phyloP scores from a whole-genome alignment of 768 basidiomycete genomes.

The Butyriboletus loyo region DNA sequence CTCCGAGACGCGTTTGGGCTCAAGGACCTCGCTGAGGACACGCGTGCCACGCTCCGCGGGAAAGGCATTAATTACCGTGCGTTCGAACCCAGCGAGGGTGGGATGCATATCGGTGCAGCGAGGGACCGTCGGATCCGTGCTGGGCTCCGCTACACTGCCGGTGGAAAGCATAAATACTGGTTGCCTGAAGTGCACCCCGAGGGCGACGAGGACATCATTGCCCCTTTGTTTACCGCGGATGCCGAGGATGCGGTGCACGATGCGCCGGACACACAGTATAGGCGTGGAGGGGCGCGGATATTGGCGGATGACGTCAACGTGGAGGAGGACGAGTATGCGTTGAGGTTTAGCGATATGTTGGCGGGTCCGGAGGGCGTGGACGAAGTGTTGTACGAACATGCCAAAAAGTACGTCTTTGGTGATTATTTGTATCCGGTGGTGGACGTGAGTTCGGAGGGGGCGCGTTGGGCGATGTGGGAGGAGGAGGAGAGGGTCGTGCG shows the following conservation, averaged over 20 bases:
- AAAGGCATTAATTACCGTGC: constrained; percentile 94
- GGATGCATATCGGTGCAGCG: constrained; percentile 85
- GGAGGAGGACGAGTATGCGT: constrained; percentile 32
- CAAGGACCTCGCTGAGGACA: constrained; percentile 85
- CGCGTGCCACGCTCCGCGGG: constrained; percentile 76
- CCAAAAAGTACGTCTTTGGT: constrained; percentile 80
- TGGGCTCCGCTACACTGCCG: constrained; percentile 85
- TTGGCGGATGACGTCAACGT: constrained; percentile 30
- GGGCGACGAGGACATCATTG: constrained; percentile 55
- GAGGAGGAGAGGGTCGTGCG: constrained; percentile 29
- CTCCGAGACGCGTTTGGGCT: constrained; percentile 84
- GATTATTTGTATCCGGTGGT: constrained; percentile 89
- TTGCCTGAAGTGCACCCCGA: constrained; percentile 58
- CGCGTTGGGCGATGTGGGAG: constrained; percentile 29
- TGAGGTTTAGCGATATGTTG: constrained; percentile 26
- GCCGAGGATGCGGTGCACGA: constrained; percentile 63
- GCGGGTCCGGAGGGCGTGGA: constrained; percentile 60
- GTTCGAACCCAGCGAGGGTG: constrained; percentile 94
- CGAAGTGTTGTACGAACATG: constrained; percentile 73
- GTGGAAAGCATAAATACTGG: constrained; percentile 97
- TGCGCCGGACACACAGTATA: constrained; percentile 50
- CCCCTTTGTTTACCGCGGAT: constrained; percentile 69
- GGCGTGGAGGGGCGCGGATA: constrained; percentile 15
- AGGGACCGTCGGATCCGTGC: constrained; percentile 86
- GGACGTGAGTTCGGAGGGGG: constrained; percentile 69